Evolutionary conservation across 2,329 filamentous ascomycete genomes (phyloP), one percentile per base, ranked within the genome.

Genomic region (Cytospora piceae): DNA sequence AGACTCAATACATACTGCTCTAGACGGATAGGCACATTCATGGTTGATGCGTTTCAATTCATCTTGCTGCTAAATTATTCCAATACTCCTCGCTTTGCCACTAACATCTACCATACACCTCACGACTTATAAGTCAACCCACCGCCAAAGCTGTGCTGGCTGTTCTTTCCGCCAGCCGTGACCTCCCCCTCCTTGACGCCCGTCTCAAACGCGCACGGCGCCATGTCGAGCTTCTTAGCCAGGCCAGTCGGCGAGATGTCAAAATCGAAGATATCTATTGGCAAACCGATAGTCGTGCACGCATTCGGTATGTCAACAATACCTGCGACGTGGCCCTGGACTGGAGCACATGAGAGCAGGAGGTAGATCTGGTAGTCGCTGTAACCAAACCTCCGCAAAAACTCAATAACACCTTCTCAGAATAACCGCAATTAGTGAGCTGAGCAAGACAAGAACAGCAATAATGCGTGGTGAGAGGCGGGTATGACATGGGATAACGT

Each of bases 251-350:
- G 92, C 56, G 87, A 86, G 70, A 97, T 94, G 74, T 97, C 93
- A 77, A 97, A 96, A 73, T 95, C 92, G 72, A 97, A 97, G 61
- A 97, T 96, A 78, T 97, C 94, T 83, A 96, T 92, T 0, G 94
- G 94, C 62, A 97, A 75, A 0, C 93, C 93, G 66, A 97, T 81
- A 0, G 94, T 97, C 4, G 93, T 96, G 74, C 94, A 97, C 0
- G 91, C 92, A 74, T 97, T 96, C 0, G 93, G 93, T 58, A 96
- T 92, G 76, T 96, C 93, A 11, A 96, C 93, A 64, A 97, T 90
- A 0, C 94, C 93, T 1, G 93, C 94, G 60, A 97, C 86, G 73
- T 96, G 92, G 0, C 94, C 94, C 76, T 96, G 91, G 6, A 97
- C 85, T 0, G 94, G 93, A 0, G 93, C 93, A 74, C 92, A 95